phyloP scores from a whole-genome alignment of 306 rosid species.

The Acacia melanoxylon region DNA sequence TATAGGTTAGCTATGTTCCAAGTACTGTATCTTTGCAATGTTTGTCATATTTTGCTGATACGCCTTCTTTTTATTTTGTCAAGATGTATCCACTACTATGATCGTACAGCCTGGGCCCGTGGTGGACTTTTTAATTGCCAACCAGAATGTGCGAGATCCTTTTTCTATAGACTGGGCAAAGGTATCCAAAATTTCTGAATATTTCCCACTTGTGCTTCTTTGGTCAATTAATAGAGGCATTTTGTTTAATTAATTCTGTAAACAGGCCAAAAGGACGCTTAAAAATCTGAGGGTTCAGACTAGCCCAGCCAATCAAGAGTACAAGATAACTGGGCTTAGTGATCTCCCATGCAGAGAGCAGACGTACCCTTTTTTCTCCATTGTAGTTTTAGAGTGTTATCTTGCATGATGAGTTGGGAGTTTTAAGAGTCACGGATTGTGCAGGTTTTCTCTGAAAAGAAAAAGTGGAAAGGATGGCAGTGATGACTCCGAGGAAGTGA shows the following conservation, averaged over 20 bases:
- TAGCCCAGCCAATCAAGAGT: conserved; percentile 71
- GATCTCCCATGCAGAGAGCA: conserved; percentile 80
- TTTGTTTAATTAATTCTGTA: background rate
- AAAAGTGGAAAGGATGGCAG: conserved; percentile 48
- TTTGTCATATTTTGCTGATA: background rate
- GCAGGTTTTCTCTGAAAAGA: conserved; percentile 66
- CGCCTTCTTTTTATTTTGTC: background rate
- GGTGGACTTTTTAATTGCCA: conserved; percentile 78
- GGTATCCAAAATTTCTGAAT: conserved; percentile 42
- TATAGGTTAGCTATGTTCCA: conserved; percentile 51
- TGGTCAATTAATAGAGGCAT: background rate
- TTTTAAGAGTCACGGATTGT: background rate
- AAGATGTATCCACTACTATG: conserved; percentile 96
- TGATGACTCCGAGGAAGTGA: conserved; percentile 52
- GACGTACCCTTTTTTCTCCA: conserved; percentile 32
- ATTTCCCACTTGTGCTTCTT: background rate
- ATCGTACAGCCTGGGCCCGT: conserved; percentile 86
- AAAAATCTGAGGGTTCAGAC: conserved; percentile 79
- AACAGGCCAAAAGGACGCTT: conserved; percentile 77
- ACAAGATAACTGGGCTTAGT: conserved; percentile 84
- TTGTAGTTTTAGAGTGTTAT: background rate
- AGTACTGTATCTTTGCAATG: background rate
- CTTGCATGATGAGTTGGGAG: background rate
- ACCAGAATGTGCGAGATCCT: conserved; percentile 79
- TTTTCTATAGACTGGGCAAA: conserved; percentile 75